Evolutionary conservation across 495 filamentous ascomycete species (phyloP).

Genomic region (Letharia lupina): DNA sequence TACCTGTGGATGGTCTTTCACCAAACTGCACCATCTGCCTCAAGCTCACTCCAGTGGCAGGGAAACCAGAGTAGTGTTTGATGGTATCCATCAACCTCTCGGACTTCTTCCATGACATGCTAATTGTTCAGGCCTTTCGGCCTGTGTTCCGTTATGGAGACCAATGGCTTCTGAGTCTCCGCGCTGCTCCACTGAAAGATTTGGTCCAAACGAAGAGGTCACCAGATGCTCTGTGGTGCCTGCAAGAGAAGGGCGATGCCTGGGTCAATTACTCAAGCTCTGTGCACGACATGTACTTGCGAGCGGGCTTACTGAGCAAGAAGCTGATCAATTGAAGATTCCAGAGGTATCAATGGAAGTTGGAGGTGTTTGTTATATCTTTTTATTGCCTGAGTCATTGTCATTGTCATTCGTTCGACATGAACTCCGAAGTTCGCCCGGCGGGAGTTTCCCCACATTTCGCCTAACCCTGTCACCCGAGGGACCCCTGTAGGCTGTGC

Average conservation of each 20-base stretch:
- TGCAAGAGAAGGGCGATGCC: background rate
- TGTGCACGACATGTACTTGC: background rate
- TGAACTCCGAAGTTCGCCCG: background rate
- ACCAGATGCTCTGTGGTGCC: background rate
- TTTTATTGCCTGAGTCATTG: constrained; percentile 4
- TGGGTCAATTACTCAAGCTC: background rate
- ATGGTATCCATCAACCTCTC: constrained; percentile 95
- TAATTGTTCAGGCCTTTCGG: constrained; percentile 35
- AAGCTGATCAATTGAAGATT: background rate
- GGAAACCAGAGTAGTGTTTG: constrained; percentile 95
- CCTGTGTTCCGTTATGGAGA: constrained; percentile 20
- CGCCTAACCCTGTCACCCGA: background rate
- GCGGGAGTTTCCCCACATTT: background rate
- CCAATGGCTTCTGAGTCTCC: constrained; percentile 7
- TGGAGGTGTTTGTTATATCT: background rate
- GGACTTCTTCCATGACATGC: constrained; percentile 81
- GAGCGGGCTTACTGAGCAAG: background rate
- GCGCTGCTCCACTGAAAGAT: background rate
- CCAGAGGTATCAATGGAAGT: background rate
- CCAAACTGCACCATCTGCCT: constrained; percentile 99
- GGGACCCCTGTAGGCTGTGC: background rate
- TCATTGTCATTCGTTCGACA: background rate
- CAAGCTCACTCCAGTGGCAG: constrained; percentile 91
- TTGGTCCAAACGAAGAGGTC: background rate
- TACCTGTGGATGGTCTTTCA: constrained; percentile 79